Evolutionary conservation across 208 protist species (phyloP), one percentile per base, ranked within the genome.

Genomic region (Novymonas esmeraldas): DNA sequence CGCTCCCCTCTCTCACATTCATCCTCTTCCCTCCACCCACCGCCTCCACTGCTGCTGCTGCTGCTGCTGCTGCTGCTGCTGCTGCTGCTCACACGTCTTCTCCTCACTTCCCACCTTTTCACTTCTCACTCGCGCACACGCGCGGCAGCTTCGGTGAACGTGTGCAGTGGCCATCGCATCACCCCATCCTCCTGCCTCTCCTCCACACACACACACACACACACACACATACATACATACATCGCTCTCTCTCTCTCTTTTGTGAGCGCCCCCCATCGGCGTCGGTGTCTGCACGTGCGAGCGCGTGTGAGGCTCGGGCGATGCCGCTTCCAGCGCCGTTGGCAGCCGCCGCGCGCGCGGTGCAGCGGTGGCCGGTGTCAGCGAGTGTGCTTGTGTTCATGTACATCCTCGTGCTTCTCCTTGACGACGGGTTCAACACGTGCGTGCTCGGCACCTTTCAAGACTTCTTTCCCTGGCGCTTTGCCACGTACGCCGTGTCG

Each of bases 401-500:
- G 59, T 38, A 29, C 13, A 9, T 73, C 39, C 13, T 59, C 2
- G 14, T 51, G 13, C 20, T 63, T 3, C 9, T 64, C 20, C 2
- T 14, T 18, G 28, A 39, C 26, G 34, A 54, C 10, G 48, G 49
- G 28, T 2, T 34, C 9, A 6, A 34, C 49, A 58, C 33, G 13
- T 68, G 29, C 28, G 44, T 75, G 36, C 55, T 58, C 2, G 42
- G 38, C 20, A 3, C 3, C 28, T 5, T 58, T n/a, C 22, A 36
- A 11, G 14, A 45, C 0, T 16, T 74, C 0, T 64, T n/a, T 24
- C 70, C 55, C 3, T 76, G 60, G 59, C 29, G 39, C 9, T 52
- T 76, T 38, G 36, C 70, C 16, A 76, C 70, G 14, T 76, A 76
- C 33, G 11, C 31, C 16, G 26, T 76, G 14, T 26, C 56, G 3